Conservation (phyloP, 345 rosid genomes). For the Chamaenerion angustifolium region DNA sequence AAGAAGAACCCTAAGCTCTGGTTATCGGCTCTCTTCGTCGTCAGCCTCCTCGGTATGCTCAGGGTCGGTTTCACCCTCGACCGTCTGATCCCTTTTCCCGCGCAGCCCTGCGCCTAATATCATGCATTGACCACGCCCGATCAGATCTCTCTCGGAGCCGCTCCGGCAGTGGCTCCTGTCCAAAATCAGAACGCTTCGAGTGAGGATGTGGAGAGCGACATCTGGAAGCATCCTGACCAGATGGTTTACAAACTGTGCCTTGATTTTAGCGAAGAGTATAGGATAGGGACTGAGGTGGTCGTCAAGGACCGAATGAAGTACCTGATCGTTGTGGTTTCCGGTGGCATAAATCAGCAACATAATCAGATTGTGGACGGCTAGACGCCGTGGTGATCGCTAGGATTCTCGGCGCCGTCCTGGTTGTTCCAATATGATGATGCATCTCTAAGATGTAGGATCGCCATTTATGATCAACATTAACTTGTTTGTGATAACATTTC, state of each 20-base stretch:
- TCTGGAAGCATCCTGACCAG: conserved; percentile 94
- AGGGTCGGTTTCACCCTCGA: conserved; percentile 31
- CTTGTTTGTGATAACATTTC: no score
- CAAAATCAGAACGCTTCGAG: background rate
- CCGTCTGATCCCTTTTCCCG: conserved; percentile 36
- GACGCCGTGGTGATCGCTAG: conserved; percentile 92
- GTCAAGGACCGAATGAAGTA: conserved; percentile 40
- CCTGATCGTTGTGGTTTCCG: conserved; percentile 80
- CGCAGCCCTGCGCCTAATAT: conserved; percentile 41
- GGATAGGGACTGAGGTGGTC: conserved; percentile 28
- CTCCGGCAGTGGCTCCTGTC: background rate
- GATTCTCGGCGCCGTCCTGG: conserved; percentile 87
- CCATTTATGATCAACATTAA: conserved; percentile 8
- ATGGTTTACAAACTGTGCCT: conserved; percentile 74
- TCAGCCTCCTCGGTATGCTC: conserved; percentile 40
- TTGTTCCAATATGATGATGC: conserved; percentile 43
- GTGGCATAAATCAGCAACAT: conserved; percentile 97
- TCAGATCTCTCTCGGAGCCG: conserved; percentile 6
- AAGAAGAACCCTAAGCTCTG: conserved; percentile 41
- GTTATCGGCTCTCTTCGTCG: conserved; percentile 39
- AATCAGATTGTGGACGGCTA: conserved; percentile 99
- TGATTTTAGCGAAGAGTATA: conserved; percentile 11
- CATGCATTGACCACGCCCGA: conserved; percentile 28
- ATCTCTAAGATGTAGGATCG: no score
- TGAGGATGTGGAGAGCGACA: conserved; percentile 20